Base-by-base conservation (phyloP, 2,329 filamentous ascomycete species). In the Mycosphaerella sp. region DNA sequence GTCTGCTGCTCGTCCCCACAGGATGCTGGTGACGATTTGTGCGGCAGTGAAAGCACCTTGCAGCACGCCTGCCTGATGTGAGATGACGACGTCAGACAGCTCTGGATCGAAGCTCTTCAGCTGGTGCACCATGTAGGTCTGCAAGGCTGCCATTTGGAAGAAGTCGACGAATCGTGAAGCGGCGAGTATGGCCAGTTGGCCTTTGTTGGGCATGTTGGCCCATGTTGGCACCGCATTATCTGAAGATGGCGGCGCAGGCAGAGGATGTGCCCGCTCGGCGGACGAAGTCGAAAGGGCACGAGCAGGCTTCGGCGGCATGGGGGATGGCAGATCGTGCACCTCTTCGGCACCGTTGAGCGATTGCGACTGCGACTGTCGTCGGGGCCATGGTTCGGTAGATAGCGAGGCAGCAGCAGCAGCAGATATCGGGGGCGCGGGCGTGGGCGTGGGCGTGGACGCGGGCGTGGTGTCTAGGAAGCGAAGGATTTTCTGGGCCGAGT, bases 11-110 rank as follows among this genome's bases (percentile, higher is more conserved):
- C 71, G 62, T 21, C 72, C 71, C 72, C 72, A 74, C 32, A 73
- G 55, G 34, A 74, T 68, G 42, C 70, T 70, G 26, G 71, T 73
- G 51, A 74, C 56, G 51, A 73, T 73, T 55, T 74, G 72, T 5
- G 72, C 69, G 6, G 70, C 70, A 2, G 72, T 74, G 61, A 74
- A 74, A 14, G 69, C 65, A 34, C 71, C 72, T 54, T 72, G 70
- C 12, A 74, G 58, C 46, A 73, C 65, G 47, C 72, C 72, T 4
- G 71, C 69, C 54, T 74, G 72, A 58, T 73, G 70, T 26, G 72
- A 70, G 40, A 74, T 72, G 45, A 73, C 69, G 23, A 75, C 67
- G 52, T 80, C 76, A 12, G 77, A 74, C 11, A 79, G 67, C 9
- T 62, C 58, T 8, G 65, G 63, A 48, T 74, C 67, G 59, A 73